These are phyloP conservation scores for Aspergillus aculeatus DNA, from an alignment of 2,329 filamentous ascomycete genomes.

Conservation along the genomic window DNA sequence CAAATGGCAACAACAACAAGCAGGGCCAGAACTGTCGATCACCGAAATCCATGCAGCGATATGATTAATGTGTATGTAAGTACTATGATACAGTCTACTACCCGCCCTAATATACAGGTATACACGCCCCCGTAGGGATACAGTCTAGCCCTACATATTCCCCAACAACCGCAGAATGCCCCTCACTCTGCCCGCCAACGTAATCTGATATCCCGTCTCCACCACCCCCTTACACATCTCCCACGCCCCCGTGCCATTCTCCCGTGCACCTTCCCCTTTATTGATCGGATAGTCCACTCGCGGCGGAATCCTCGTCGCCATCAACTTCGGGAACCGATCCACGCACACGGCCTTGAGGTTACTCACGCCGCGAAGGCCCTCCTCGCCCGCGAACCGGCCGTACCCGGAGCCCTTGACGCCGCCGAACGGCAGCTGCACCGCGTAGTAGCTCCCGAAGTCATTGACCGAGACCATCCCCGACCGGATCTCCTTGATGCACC, in stretches of 20 bases:
- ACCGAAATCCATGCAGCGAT: too few relatives aligned
- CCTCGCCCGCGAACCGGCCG: conserved; percentile 86
- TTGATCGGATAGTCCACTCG: conserved; percentile 78
- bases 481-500: conserved; percentile 66
- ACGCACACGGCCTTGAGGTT: conserved; percentile 84
- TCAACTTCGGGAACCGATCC: conserved; percentile 60
- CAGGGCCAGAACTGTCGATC: too few relatives aligned
- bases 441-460: conserved; percentile 91
- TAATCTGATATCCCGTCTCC: conserved; percentile 48
- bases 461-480: conserved; percentile 93
- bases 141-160: conserved; percentile 35
- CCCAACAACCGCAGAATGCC: conserved; percentile 39
- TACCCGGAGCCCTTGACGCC: conserved; percentile 88
- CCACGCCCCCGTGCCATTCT: conserved; percentile 64
- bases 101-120: background rate
- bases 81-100: background rate
- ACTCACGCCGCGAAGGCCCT: conserved; percentile 80
- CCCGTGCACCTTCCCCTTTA: conserved; percentile 52
- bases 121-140: background rate
- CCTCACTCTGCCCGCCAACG: conserved; percentile 40
- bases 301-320: conserved; percentile 75
- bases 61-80: background rate
- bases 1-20: too few relatives aligned
- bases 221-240: conserved; percentile 48
- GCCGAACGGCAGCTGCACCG: conserved; percentile 91